phyloP scores from a whole-genome alignment of 2,329 filamentous ascomycete species.

The Phaeosphaeriaceae sp. region DNA sequence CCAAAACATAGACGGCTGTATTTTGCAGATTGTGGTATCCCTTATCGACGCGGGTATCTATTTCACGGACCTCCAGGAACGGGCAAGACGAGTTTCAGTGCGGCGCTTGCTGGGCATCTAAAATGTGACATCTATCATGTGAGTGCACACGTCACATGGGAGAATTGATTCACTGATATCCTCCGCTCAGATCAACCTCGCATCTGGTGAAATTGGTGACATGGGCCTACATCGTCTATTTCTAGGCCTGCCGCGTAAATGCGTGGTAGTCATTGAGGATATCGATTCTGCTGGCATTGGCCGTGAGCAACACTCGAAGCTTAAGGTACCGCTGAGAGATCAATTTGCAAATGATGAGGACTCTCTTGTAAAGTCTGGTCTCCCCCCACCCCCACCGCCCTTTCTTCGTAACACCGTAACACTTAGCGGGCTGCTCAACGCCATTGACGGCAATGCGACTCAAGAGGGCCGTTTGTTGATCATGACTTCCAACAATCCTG shows the following conservation, averaged over 20 bases:
- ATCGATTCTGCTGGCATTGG: slow-evolving; percentile 45
- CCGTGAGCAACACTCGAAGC: slow-evolving; percentile 21
- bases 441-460: slow-evolving; percentile 80
- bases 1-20: slow-evolving; percentile 22
- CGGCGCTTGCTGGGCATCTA: slow-evolving; percentile 47
- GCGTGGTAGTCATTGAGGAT: slow-evolving; percentile 52
- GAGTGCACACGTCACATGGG: not conserved
- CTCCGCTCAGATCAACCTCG: slow-evolving; percentile 38
- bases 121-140: slow-evolving; percentile 46
- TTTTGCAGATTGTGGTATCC: slow-evolving; percentile 45
- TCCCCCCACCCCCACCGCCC: not conserved
- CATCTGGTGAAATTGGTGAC: slow-evolving; percentile 35
- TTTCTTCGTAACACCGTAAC: slow-evolving; percentile 44
- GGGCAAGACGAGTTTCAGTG: slow-evolving; percentile 48
- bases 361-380: not conserved
- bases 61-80: slow-evolving; percentile 51
- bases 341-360: not conserved
- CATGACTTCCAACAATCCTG: slow-evolving; percentile 81
- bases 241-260: slow-evolving; percentile 42
- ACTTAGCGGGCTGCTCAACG: slow-evolving; percentile 76
- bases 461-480: slow-evolving; percentile 80
- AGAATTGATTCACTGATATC: not conserved
- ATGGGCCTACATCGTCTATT: slow-evolving; percentile 40
- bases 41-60: slow-evolving; percentile 48
- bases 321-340: not conserved